phyloP scores from a whole-genome alignment of 345 rosid genomes.

The Psidium guajava region DNA sequence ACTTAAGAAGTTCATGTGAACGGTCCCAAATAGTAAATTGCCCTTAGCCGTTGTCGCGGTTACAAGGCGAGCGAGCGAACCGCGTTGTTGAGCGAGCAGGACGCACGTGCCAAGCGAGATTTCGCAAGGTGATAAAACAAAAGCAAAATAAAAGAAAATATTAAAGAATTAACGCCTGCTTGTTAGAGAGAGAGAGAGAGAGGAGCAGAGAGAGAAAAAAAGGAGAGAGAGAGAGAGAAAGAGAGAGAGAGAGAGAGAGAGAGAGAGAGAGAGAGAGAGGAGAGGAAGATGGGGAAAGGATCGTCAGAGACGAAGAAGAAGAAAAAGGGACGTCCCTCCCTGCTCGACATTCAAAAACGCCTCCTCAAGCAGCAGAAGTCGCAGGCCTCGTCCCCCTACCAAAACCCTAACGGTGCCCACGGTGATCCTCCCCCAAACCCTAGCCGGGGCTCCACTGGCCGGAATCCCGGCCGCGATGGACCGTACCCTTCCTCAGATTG shows the following conservation, averaged over 20 bases:
- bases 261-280: neutral
- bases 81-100: neutral
- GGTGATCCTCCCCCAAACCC: conserved; percentile 15
- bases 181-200: too few species aligned
- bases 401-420: neutral
- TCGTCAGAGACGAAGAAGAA: conserved; percentile 72
- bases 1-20: neutral
- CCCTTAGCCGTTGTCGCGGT: neutral
- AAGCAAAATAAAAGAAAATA: conserved; percentile 2
- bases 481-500: conserved; percentile 13
- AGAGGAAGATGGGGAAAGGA: conserved; percentile 18
- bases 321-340: conserved; percentile 97
- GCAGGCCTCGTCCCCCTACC: conserved; percentile 1
- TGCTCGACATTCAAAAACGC: conserved; percentile 86
- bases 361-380: conserved; percentile 58
- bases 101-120: conserved; percentile 8
- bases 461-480: conserved; percentile 26
- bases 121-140: neutral
- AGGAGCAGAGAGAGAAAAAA: too few species aligned
- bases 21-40: neutral
- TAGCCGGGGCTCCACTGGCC: conserved; percentile 45
- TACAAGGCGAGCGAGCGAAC: neutral
- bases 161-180: conserved; percentile 4
- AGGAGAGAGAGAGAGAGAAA: too few species aligned
- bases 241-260: too few species aligned